Evolutionary conservation across 441 rosid genomes (phyloP), one percentile per base, ranked within the genome.

Genomic region (Brassica hybrid): DNA sequence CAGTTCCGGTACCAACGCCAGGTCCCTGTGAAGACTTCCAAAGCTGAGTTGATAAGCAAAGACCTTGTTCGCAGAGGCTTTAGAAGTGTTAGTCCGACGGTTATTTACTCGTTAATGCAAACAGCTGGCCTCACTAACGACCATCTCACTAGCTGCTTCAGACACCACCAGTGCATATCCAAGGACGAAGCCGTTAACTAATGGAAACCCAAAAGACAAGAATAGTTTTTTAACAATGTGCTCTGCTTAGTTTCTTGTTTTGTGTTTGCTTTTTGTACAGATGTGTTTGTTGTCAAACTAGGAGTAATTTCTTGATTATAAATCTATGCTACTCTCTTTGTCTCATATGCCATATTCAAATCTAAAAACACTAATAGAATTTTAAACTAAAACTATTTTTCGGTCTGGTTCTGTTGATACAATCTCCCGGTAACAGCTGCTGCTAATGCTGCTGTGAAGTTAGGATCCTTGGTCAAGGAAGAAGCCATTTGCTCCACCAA

Each of bases 401-500:
- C 69, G 7, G 71, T 65, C 54, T 74, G 80, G 21, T 76, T 82
- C 65, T 85, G 88, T 70, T 81, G 92, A 56, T 86, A 79, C 80
- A 91, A 80, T 81, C 82, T 91, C 21, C 98, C 98, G 2, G 97
- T 87, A 68, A 94, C 90, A 38, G 97, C 98, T 7, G 98, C 97
- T 0, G 96, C 98, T 11, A 96, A 73, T 11, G 99, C 99, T 52
- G 97, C 86, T 4, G 99, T 96, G 74, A 96, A 96, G 72, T 87
- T 88, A 71, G 97, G 99, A 82, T 96, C 99, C 71, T 89, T 92
- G 0, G 98, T 94, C 81, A 96, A 81, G 2, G 97, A 90, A 77
- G 96, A 79, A 23, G 98, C 98, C 99, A 96, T 94, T 75, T 96
- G 97, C 64, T 94, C 97, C 80, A 92, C 94, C 84, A 94, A 87